Conservation (phyloP, 1,139 yeast species). For the Yamadazyma triangularis region DNA sequence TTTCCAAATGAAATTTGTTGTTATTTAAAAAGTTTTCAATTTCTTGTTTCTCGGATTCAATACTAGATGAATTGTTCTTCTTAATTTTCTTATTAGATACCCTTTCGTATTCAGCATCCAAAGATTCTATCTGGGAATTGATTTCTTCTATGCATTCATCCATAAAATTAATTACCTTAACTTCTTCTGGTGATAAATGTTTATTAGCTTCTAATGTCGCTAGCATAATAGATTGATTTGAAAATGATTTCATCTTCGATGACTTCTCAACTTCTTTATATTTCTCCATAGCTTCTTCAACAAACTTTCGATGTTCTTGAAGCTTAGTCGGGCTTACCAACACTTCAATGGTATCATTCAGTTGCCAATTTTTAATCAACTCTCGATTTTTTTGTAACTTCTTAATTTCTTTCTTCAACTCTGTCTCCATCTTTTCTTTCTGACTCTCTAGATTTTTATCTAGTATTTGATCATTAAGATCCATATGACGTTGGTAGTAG, state of each 20-base stretch:
- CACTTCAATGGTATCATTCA: constrained; percentile 43
- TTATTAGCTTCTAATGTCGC: constrained; percentile 35
- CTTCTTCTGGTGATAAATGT: constrained; percentile 30
- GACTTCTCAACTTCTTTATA: constrained; percentile 45
- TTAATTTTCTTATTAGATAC: constrained; percentile 37
- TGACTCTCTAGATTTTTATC: constrained; percentile 87
- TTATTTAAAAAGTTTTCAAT: constrained; percentile 30
- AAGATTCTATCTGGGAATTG: constrained; percentile 30
- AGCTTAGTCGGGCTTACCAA: constrained; percentile 33
- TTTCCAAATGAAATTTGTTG: constrained; percentile 38
- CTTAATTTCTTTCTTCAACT: constrained; percentile 92
- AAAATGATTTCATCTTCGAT: constrained; percentile 42
- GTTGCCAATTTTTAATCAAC: constrained; percentile 89
- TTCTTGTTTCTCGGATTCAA: constrained; percentile 43
- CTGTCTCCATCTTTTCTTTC: constrained; percentile 89
- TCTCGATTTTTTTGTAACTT: constrained; percentile 92
- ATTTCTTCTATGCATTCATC: constrained; percentile 28
- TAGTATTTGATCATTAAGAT: constrained; percentile 26
- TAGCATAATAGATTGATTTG: constrained; percentile 45
- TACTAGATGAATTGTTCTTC: constrained; percentile 26
- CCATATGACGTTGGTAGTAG: constrained; percentile 42
- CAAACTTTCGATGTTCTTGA: constrained; percentile 37
- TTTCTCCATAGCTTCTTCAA: constrained; percentile 48
- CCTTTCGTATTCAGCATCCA: constrained; percentile 35
- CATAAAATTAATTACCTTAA: constrained; percentile 30